Evolutionary conservation across 768 basidiomycete species (phyloP).

Genomic region (Solioccasus polychromus): DNA sequence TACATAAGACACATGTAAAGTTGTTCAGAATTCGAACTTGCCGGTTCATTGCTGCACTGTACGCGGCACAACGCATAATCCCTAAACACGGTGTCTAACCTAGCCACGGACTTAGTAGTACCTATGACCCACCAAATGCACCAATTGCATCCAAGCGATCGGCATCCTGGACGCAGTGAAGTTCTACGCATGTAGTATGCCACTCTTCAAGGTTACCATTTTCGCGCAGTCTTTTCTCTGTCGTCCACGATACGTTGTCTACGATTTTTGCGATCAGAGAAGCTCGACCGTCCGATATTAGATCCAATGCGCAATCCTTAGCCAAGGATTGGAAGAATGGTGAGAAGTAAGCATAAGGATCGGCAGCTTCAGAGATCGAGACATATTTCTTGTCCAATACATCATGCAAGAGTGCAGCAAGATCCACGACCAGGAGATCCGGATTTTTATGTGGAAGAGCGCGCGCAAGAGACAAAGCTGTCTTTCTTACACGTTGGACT

Average conservation of each 20-base stretch:
- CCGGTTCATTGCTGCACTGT: constrained; percentile 52
- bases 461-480: constrained; percentile 66
- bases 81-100: constrained; percentile 31
- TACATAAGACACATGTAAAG: neutral
- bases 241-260: constrained; percentile 83
- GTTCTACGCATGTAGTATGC: constrained; percentile 69
- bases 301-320: constrained; percentile 45
- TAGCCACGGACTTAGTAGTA: neutral
- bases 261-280: constrained; percentile 56
- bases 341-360: constrained; percentile 64
- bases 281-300: constrained; percentile 61
- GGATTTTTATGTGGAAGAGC: constrained; percentile 42
- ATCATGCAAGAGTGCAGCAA: constrained; percentile 88
- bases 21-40: constrained; percentile 18
- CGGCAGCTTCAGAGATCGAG: constrained; percentile 48
- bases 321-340: constrained; percentile 57
- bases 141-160: constrained; percentile 80
- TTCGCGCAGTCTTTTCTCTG: constrained; percentile 66
- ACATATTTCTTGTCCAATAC: constrained; percentile 86
- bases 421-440: constrained; percentile 75
- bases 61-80: constrained; percentile 69
- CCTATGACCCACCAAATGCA: constrained; percentile 56
- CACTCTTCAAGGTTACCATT: constrained; percentile 56
- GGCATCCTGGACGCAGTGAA: constrained; percentile 82
- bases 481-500: constrained; percentile 83